Conservation (phyloP, 805 yeast genomes). For the Wickerhamomyces queroliae region DNA sequence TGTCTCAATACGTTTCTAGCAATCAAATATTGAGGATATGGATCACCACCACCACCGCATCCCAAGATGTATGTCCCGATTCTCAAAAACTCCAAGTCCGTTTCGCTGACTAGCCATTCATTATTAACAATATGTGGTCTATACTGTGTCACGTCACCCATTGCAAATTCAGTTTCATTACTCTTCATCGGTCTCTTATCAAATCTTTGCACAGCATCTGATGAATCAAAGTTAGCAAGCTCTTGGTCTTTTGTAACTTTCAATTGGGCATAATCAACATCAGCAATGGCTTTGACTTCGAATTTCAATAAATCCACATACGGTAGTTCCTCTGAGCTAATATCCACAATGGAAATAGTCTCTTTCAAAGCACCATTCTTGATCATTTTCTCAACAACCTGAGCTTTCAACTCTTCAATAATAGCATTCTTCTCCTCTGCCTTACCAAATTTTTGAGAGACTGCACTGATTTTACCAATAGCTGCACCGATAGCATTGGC, state of each 20-base stretch:
- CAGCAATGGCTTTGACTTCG: slow-evolving; percentile 35
- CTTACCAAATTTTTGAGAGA: slow-evolving; percentile 16
- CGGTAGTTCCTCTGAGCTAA: slow-evolving; percentile 25
- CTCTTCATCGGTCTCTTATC: neutral
- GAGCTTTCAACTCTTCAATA: slow-evolving; percentile 16
- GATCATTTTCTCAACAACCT: slow-evolving; percentile 18
- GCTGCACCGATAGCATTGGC: slow-evolving; percentile 52
- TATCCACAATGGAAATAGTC: slow-evolving; percentile 22
- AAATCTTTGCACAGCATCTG: slow-evolving; percentile 1
- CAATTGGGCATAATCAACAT: slow-evolving; percentile 32
- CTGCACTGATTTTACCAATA: slow-evolving; percentile 35
- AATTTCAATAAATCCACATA: slow-evolving; percentile 29
- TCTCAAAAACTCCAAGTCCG: slow-evolving; percentile 31
- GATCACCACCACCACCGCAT: slow-evolving; percentile 43
- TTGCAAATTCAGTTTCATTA: neutral
- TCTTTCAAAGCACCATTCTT: slow-evolving; percentile 21
- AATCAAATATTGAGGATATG: slow-evolving; percentile 31
- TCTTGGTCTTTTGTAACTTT: slow-evolving; percentile 7
- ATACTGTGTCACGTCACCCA: slow-evolving; percentile 16
- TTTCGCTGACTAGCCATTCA: slow-evolving; percentile 36
- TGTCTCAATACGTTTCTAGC: slow-evolving; percentile 25
- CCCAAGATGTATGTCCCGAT: slow-evolving; percentile 39
- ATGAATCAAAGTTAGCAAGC: neutral
- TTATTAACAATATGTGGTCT: slow-evolving; percentile 25
- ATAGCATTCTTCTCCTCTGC: slow-evolving; percentile 14